phyloP scores from a whole-genome alignment of 2,329 filamentous ascomycete genomes.

The Xylariales sp. region DNA sequence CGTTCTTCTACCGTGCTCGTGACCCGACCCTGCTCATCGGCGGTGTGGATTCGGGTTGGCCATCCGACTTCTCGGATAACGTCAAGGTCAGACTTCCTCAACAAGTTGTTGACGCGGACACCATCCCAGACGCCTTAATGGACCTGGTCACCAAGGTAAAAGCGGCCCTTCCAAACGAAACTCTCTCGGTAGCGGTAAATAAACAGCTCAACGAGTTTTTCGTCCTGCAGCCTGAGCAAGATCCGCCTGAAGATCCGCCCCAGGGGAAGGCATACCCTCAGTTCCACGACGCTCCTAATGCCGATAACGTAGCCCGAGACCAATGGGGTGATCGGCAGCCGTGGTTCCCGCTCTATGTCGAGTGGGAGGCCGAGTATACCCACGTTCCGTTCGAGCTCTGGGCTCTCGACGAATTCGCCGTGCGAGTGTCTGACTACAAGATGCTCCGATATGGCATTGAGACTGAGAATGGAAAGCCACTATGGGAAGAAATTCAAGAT shows the following conservation, averaged over 20 bases:
- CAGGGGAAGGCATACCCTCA: conserved; percentile 4
- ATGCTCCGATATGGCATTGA: conserved; percentile 32
- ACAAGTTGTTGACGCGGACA: neutral
- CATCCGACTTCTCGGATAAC: conserved; percentile 50
- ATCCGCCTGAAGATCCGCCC: neutral
- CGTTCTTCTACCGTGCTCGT: conserved; percentile 45
- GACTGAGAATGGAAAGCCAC: neutral
- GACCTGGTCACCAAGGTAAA: neutral
- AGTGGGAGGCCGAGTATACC: conserved; percentile 31
- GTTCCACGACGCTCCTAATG: conserved; percentile 33
- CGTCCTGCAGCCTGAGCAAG: neutral
- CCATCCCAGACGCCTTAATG: conserved; percentile 1
- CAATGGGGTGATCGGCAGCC: conserved; percentile 51
- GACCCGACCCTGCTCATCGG: conserved; percentile 56
- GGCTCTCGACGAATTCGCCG: conserved; percentile 43
- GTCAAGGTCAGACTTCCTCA: conserved; percentile 35
- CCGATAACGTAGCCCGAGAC: conserved; percentile 46
- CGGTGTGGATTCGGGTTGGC: conserved; percentile 54
- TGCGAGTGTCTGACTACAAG: conserved; percentile 27
- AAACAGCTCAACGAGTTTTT: conserved; percentile 4
- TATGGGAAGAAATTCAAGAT: conserved; percentile 16
- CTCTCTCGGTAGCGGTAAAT: conserved; percentile 6
- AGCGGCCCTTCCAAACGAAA: neutral
- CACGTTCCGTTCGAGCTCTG: conserved; percentile 22
- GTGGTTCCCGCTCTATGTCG: conserved; percentile 23